Percentiles rank a stretch among this genome's conserved stretches.
These are phyloP conservation scores for grape (Vitis vinifera) DNA, from an alignment of 164 flowering plant genomes.

Conservation along the genomic window ASM3070453v1 NC_081810.1:5146001-5146500, in stretches of 20 bases:
- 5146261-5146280: background rate
- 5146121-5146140: conserved; percentile 52
- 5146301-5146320: too few relatives aligned
- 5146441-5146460: too few relatives aligned
- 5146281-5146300: too few relatives aligned
- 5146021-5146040: conserved; percentile 49
- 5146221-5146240: conserved; percentile 46
- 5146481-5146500: too few relatives aligned
- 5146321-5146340: too few relatives aligned
- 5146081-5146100: conserved; percentile 25
- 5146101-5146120: conserved; percentile 25
- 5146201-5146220: conserved; percentile 89
- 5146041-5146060: conserved; percentile 56
- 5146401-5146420: too few relatives aligned
- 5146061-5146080: conserved; percentile 52
- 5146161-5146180: conserved; percentile 73
- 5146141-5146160: conserved; percentile 96
- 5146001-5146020: conserved; percentile 63
- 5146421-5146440: too few relatives aligned
- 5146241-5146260: background rate
- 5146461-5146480: too few relatives aligned
- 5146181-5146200: conserved; percentile 48
- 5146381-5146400: too few relatives aligned
- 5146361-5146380: too few relatives aligned
- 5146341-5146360: too few relatives aligned